A percentile compares a stretch with the other conserved stretches of the same genome.
Evolutionary conservation across 2,329 filamentous ascomycete genomes (phyloP).

Genomic region (Hypoxylon sp.): DNA sequence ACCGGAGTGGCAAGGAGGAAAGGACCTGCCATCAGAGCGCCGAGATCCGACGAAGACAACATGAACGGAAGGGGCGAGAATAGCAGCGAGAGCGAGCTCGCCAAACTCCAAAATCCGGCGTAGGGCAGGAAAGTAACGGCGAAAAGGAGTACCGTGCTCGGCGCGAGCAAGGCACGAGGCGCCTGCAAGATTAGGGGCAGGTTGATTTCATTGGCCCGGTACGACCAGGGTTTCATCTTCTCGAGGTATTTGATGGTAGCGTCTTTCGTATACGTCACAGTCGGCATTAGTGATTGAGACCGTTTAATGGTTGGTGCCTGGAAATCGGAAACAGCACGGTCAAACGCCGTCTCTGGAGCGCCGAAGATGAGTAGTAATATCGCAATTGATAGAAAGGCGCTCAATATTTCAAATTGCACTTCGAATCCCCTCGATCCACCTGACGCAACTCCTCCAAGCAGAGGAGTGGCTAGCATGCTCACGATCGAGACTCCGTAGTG

Average conservation of each 20-base stretch:
- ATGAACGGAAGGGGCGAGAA: constrained; percentile 56
- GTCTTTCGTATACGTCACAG: constrained; percentile 45
- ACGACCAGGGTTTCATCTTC: constrained; percentile 52
- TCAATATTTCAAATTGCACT: constrained; percentile 61
- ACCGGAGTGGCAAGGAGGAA: constrained; percentile 53
- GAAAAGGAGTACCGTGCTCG: constrained; percentile 58
- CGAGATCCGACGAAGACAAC: constrained; percentile 52
- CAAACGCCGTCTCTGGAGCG: constrained; percentile 62
- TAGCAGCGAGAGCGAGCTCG: constrained; percentile 56
- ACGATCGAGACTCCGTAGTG: constrained; percentile 56
- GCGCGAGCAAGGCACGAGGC: constrained; percentile 58
- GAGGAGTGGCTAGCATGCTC: constrained; percentile 62
- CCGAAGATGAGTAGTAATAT: constrained; percentile 58
- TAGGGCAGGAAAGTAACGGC: constrained; percentile 56
- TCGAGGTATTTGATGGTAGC: constrained; percentile 50
- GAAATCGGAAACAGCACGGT: constrained; percentile 48
- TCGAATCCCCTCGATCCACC: constrained; percentile 52
- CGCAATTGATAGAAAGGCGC: constrained; percentile 56
- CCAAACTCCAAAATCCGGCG: constrained; percentile 57
- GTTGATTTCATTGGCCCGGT: constrained; percentile 44
- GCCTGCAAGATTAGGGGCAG: constrained; percentile 52
- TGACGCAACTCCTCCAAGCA: constrained; percentile 61
- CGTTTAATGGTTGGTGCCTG: constrained; percentile 27
- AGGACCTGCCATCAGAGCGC: constrained; percentile 55
- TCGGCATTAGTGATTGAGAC: constrained; percentile 38